Evolutionary conservation across 306 rosid genomes (phyloP).

Genomic region (Castanospermum australe): DNA sequence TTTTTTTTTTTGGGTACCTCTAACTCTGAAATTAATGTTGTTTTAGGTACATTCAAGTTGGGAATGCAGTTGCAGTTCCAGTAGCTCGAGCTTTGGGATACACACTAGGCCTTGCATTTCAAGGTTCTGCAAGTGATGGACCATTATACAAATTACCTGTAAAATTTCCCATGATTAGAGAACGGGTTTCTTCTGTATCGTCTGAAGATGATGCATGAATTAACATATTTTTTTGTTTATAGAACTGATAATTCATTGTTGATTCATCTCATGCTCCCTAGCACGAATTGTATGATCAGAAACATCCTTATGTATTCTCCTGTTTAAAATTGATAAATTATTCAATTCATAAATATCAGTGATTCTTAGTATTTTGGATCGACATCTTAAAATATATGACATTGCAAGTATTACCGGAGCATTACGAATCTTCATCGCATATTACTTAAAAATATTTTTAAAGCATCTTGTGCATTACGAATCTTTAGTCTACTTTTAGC

Average conservation of each 20-base stretch:
- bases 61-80: constrained; percentile 91
- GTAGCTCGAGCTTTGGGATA: constrained; percentile 79
- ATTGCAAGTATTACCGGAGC: too few species aligned
- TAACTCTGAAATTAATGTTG: not conserved
- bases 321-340: not conserved
- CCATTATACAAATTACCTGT: constrained; percentile 49
- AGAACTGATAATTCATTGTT: not conserved
- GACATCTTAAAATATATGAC: too few species aligned
- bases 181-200: constrained; percentile 36
- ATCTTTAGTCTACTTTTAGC: too few species aligned
- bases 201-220: constrained; percentile 39
- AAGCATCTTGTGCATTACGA: not conserved
- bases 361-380: not conserved
- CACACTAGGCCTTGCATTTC: constrained; percentile 57
- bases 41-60: constrained; percentile 81
- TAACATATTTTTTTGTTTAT: not conserved
- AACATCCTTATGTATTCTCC: not conserved
- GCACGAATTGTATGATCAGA: not conserved
- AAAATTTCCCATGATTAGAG: constrained; percentile 46
- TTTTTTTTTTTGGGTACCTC: not conserved
- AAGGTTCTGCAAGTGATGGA: constrained; percentile 29
- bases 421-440: too few species aligned
- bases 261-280: not conserved
- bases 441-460: not conserved
- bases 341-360: not conserved